A percentile compares a stretch with the other conserved stretches of the same genome.
Evolutionary conservation across 345 rosid genomes (phyloP).

Genomic region (Euphorbia tirucalli): DNA sequence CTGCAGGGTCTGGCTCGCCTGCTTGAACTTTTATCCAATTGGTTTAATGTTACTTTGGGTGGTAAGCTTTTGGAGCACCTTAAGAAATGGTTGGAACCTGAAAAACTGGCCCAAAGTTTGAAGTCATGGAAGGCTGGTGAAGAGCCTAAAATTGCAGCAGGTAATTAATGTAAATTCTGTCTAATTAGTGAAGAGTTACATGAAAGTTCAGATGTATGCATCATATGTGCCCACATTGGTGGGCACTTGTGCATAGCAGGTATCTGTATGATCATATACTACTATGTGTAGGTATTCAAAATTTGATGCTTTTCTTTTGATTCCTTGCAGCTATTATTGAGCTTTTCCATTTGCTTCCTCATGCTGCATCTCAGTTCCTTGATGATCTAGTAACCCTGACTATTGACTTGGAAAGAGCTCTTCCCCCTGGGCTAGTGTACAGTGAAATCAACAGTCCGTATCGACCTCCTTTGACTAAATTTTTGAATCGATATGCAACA

Average conservation of each 20-base stretch:
- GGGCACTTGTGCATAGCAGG: background rate
- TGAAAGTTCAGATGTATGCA: background rate
- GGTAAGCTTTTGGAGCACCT: conserved; percentile 98
- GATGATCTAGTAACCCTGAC: conserved; percentile 94
- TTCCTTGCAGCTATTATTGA: conserved; percentile 87
- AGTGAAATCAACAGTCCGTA: conserved; percentile 99
- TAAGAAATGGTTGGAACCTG: conserved; percentile 98
- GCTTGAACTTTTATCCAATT: conserved; percentile 91
- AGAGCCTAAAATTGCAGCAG: conserved; percentile 99
- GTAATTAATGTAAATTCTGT: conserved; percentile 37
- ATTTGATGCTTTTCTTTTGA: conserved; percentile 10
- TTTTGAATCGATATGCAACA: conserved; percentile 83
- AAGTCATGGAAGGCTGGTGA: conserved; percentile 99
- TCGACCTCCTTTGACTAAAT: conserved; percentile 92
- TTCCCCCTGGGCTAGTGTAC: conserved; percentile 79
- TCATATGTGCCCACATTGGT: background rate
- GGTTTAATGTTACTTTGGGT: conserved; percentile 98
- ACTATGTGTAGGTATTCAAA: background rate
- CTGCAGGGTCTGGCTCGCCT: conserved; percentile 96
- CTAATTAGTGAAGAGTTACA: conserved; percentile 5
- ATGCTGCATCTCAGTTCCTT: conserved; percentile 91
- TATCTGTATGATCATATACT: background rate
- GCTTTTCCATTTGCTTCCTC: conserved; percentile 97
- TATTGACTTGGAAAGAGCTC: conserved; percentile 92
- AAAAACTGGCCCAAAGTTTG: conserved; percentile 86